Percentiles rank a stretch among this genome's conserved stretches.
These are phyloP conservation scores for Blastobotrys peoriensis DNA, from an alignment of 805 yeast genomes.

Conservation along the genomic window DNA sequence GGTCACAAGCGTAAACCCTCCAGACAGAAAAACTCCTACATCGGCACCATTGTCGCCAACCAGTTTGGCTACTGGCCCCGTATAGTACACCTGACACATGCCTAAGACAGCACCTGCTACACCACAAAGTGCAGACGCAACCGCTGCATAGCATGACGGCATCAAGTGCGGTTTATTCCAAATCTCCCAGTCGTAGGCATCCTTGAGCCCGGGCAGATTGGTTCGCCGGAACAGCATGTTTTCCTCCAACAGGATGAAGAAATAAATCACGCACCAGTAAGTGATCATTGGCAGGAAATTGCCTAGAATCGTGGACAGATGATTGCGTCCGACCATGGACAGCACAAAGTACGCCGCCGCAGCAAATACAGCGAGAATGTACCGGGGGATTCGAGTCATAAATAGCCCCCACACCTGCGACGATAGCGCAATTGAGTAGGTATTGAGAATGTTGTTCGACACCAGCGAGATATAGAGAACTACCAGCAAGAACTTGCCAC, in stretches of 20 bases:
- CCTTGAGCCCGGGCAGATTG: slow-evolving; percentile 34
- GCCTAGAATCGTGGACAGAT: slow-evolving; percentile 64
- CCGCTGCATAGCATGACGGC: slow-evolving; percentile 69
- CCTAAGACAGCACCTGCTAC: slow-evolving; percentile 80
- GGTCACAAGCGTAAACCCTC: slow-evolving; percentile 59
- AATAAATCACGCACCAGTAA: slow-evolving; percentile 82
- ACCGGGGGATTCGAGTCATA: slow-evolving; percentile 65
- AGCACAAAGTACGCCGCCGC: slow-evolving; percentile 61
- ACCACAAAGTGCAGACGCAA: slow-evolving; percentile 59
- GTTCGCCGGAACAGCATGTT: slow-evolving; percentile 60
- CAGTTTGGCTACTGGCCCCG: slow-evolving; percentile 63
- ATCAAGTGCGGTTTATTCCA: slow-evolving; percentile 62
- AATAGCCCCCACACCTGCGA: slow-evolving; percentile 48
- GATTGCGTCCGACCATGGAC: slow-evolving; percentile 69
- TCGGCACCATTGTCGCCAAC: slow-evolving; percentile 73
- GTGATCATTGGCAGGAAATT: slow-evolving; percentile 89
- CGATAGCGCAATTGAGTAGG: slow-evolving; percentile 77
- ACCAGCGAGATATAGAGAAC: slow-evolving; percentile 67
- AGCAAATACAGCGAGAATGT: slow-evolving; percentile 62
- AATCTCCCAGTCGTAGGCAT: slow-evolving; percentile 61
- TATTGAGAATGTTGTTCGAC: slow-evolving; percentile 75
- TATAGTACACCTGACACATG: slow-evolving; percentile 81
- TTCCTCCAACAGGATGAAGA: slow-evolving; percentile 65
- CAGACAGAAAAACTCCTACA: slow-evolving; percentile 71
- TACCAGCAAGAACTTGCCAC: slow-evolving; percentile 69